A percentile compares a stretch with the other conserved stretches of the same genome.
Conservation (phyloP, 805 yeast species). For the Candida tallmaniae region DNA sequence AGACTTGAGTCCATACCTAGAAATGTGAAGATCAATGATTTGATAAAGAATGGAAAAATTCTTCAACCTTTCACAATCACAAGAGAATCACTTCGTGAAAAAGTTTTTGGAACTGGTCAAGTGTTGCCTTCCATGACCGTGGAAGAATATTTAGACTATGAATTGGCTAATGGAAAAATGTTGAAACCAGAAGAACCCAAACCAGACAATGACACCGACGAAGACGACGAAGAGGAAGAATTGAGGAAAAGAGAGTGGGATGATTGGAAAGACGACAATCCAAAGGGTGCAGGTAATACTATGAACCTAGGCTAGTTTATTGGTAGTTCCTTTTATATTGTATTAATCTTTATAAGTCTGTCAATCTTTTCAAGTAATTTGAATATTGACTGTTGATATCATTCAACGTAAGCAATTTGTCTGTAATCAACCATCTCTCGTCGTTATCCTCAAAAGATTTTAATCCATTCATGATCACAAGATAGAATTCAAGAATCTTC, state of each 20-base stretch:
- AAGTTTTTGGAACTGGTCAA: slow-evolving; percentile 90
- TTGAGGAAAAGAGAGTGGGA: slow-evolving; percentile 86
- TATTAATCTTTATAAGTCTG: background rate
- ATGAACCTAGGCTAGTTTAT: slow-evolving; percentile 32
- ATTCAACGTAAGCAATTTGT: slow-evolving; percentile 21
- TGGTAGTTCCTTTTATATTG: background rate
- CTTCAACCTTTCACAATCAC: slow-evolving; percentile 80
- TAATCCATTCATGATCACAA: slow-evolving; percentile 36
- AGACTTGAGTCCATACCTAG: slow-evolving; percentile 50
- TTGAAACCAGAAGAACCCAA: slow-evolving; percentile 40
- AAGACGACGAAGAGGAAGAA: slow-evolving; percentile 57
- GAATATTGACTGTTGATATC: slow-evolving; percentile 30
- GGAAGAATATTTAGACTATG: slow-evolving; percentile 86
- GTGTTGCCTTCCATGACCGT: slow-evolving; percentile 90
- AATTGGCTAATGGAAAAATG: slow-evolving; percentile 80
- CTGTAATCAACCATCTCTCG: slow-evolving; percentile 33
- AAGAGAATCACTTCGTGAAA: slow-evolving; percentile 51
- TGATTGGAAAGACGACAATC: slow-evolving; percentile 81
- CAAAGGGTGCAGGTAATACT: slow-evolving; percentile 89
- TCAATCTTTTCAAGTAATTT: slow-evolving; percentile 24
- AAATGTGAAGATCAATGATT: slow-evolving; percentile 20
- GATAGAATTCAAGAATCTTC: slow-evolving; percentile 37
- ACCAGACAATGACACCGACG: slow-evolving; percentile 33
- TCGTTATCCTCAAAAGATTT: slow-evolving; percentile 29
- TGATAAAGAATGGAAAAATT: slow-evolving; percentile 73